Percentiles rank a stretch among this genome's conserved stretches.
Conservation (phyloP, 768 basidiomycete genomes). For the Amanita pseudoporphyria region DNA sequence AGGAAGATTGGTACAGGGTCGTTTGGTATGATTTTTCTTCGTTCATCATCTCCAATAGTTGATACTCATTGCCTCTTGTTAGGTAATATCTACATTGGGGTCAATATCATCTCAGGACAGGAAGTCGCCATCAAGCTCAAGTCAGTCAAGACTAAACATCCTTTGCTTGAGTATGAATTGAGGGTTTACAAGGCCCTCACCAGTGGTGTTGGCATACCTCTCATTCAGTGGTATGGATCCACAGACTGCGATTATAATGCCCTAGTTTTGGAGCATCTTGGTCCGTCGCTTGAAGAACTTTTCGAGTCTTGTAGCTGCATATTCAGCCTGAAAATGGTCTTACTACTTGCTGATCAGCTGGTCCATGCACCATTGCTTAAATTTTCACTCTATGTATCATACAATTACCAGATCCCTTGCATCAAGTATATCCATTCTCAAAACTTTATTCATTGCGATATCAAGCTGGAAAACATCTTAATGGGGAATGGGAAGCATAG, state of each 20-base stretch:
- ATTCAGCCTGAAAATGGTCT: conserved; percentile 93
- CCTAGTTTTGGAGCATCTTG: no score
- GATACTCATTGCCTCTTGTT: conserved; percentile 54
- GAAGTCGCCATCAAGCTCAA: conserved; percentile 99
- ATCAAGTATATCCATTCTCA: conserved; percentile 99
- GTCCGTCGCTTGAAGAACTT: conserved; percentile 82
- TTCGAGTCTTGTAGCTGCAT: conserved; percentile 98
- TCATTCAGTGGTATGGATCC: no score
- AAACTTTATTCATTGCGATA: conserved; percentile 95
- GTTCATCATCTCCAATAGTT: conserved; percentile 41
- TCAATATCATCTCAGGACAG: no score
- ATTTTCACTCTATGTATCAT: conserved; percentile 14
- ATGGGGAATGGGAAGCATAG: conserved; percentile 99
- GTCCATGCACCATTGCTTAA: conserved; percentile 35
- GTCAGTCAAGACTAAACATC: conserved; percentile 99
- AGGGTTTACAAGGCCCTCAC: conserved; percentile 94
- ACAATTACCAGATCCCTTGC: conserved; percentile 89
- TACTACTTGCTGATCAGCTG: conserved; percentile 93
- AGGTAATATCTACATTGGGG: conserved; percentile 98
- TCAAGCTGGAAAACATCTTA: conserved; percentile 99
- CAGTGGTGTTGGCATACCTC: no score
- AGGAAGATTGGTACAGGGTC: no score
- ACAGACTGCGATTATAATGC: no score
- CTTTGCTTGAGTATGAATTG: conserved; percentile 98
- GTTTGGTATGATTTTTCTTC: conserved; percentile 94